A percentile compares a stretch with the other conserved stretches of the same genome.
These are phyloP conservation scores for Aspergillus persii DNA, from an alignment of 2,329 filamentous ascomycete species.

Conservation along the genomic window DNA sequence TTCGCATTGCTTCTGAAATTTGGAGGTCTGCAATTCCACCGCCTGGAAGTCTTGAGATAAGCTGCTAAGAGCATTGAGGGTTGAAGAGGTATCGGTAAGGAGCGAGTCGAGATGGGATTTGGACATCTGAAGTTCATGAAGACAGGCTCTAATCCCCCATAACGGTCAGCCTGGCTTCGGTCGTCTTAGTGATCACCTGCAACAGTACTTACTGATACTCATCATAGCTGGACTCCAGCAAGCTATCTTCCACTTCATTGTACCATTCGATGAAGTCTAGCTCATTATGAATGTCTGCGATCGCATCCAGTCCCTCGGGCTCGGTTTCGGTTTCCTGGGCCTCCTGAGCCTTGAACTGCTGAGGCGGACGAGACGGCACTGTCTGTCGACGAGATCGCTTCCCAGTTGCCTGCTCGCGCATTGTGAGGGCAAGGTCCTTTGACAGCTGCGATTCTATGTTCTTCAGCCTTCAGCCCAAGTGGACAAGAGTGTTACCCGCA, in stretches of 20 bases:
- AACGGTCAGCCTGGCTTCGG: constrained; percentile 6
- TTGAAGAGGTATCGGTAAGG: constrained; percentile 71
- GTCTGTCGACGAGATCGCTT: constrained; percentile 38
- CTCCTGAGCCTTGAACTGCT: constrained; percentile 26
- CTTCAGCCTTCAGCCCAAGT: not conserved
- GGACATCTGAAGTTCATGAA: constrained; percentile 76
- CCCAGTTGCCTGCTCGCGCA: constrained; percentile 30
- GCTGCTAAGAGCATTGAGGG: constrained; percentile 71
- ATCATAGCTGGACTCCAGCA: constrained; percentile 79
- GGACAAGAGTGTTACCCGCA: not conserved
- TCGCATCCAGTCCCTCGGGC: constrained; percentile 13
- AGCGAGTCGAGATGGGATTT: constrained; percentile 79
- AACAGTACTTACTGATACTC: constrained; percentile 67
- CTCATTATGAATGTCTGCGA: constrained; percentile 53
- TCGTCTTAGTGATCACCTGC: not conserved
- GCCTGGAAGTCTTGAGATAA: constrained; percentile 83
- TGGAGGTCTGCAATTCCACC: constrained; percentile 87
- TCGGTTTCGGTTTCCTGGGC: constrained; percentile 14
- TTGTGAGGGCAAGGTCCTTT: constrained; percentile 12
- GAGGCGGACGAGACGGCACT: constrained; percentile 34
- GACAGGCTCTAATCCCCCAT: constrained; percentile 60
- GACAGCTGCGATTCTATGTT: not conserved
- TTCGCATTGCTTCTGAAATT: constrained; percentile 90
- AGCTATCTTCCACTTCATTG: constrained; percentile 58
- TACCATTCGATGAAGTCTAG: constrained; percentile 61